Base-by-base conservation (phyloP, 169 alveolate genomes). In the Babesia sp. region DNA sequence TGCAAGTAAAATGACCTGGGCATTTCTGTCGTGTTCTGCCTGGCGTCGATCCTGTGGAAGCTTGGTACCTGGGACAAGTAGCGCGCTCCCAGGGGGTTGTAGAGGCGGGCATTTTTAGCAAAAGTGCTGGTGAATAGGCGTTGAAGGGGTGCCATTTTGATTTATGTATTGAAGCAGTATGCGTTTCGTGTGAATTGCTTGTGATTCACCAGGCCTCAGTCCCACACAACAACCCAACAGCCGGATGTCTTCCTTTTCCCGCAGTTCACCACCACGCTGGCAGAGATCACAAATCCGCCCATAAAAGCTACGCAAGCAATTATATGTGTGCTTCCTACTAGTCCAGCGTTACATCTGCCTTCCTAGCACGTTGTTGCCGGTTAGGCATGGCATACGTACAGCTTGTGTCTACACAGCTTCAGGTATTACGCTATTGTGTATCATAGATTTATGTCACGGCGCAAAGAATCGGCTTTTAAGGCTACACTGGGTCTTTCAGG, bases 51-150 rank as follows among this genome's bases (percentile, higher is more conserved):
- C 48, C 74, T 64, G 34, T 64, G 74, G 74, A 64, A 45, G 61
- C 74, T 64, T 14, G 74, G 74, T 18, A 64, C 74, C 61, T 64
- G 74, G 44, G 74, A 64, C 28, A 64, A 50, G 74, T 46, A 64
- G 36, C 74, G 59, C 39, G 74, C 74, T 64, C 74, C 74, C 24
- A 64, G 28, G 24, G 74, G 59, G 61, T 39, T 45, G 51, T 24
- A 34, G 51, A 64, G 74, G 61, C 54, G 59, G 18, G 54, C 51
- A 48, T 42, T 28, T 37, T 37, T 29, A 37, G 61, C 74, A 20
- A 64, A 12, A 16, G 74, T 46, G 61, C 34, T 29, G 26, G 55
- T 42, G 61, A 64, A 64, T 22, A 64, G 4, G 33, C 74, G 74
- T 24, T 64, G 74, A 12, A 64, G 20, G 0, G 74, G 74, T 5